These are phyloP conservation scores for Plasmodium blacklocki DNA, from an alignment of 169 alveolate species.

Conservation along the genomic window DNA sequence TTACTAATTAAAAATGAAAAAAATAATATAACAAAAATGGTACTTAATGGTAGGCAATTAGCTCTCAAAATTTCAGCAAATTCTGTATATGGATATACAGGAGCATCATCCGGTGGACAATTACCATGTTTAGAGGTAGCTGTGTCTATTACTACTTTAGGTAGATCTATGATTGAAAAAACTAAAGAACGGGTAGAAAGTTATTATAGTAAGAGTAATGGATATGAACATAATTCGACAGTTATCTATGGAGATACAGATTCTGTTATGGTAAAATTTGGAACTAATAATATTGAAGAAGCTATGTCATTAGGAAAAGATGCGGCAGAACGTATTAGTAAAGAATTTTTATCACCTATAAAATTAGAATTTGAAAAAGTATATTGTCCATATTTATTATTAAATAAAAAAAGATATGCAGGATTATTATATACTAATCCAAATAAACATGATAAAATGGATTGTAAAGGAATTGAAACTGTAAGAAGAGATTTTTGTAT, in stretches of 20 bases:
- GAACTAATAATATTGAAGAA: conserved; percentile 89
- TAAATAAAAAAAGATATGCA: conserved; percentile 98
- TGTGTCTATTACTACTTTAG: conserved; percentile 97
- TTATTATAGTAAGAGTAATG: conserved; percentile 90
- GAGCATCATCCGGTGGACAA: conserved; percentile 97
- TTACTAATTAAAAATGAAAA: conserved; percentile 91
- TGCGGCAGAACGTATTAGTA: conserved; percentile 94
- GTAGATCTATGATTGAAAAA: conserved; percentile 96
- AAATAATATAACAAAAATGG: conserved; percentile 94
- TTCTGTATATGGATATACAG: conserved; percentile 99
- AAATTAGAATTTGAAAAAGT: conserved; percentile 98
- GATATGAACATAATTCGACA: conserved; percentile 92
- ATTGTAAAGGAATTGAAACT: conserved; percentile 97
- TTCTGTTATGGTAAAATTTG: conserved; percentile 99
- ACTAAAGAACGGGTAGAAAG: conserved; percentile 86
- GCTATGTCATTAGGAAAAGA: conserved; percentile 95
- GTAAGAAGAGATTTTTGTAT: conserved; percentile 98
- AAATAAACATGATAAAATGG: conserved; percentile 96
- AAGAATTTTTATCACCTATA: conserved; percentile 93
- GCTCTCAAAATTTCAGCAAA: conserved; percentile 99
- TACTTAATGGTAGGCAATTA: conserved; percentile 98
- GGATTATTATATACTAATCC: conserved; percentile 96
- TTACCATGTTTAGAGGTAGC: conserved; percentile 98
- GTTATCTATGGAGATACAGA: conserved; percentile 99
- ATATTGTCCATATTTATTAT: conserved; percentile 96